phyloP scores from a whole-genome alignment of 805 yeast species.

The Lipomyces starkeyi region DNA sequence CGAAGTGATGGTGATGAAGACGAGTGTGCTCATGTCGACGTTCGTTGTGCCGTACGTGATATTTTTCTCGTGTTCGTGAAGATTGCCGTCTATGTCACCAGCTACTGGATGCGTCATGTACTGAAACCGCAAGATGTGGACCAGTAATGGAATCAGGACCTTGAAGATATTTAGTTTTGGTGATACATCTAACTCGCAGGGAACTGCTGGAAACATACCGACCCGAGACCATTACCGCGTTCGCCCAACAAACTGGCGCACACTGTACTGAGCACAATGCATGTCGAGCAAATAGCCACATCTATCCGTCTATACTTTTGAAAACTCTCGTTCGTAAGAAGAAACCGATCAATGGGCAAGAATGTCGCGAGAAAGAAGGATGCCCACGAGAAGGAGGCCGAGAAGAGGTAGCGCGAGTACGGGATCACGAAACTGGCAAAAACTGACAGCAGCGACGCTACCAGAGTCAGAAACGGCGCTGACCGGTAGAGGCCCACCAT shows the following conservation, averaged over 20 bases:
- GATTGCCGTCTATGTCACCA: neutral
- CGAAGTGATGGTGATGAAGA: slow-evolving; percentile 33
- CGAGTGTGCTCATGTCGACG: slow-evolving; percentile 26
- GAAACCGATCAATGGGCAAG: slow-evolving; percentile 32
- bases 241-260: slow-evolving; percentile 38
- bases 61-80: slow-evolving; percentile 15
- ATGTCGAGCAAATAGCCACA: slow-evolving; percentile 35
- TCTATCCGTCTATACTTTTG: slow-evolving; percentile 36
- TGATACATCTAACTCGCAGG: neutral
- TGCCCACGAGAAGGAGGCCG: slow-evolving; percentile 38
- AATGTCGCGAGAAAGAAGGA: slow-evolving; percentile 30
- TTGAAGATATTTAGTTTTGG: neutral
- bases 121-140: slow-evolving; percentile 36
- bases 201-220: slow-evolving; percentile 19
- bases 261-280: slow-evolving; percentile 34
- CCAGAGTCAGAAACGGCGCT: slow-evolving; percentile 36
- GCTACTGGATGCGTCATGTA: slow-evolving; percentile 28
- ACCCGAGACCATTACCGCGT: slow-evolving; percentile 36
- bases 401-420: slow-evolving; percentile 36
- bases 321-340: slow-evolving; percentile 14
- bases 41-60: slow-evolving; percentile 7
- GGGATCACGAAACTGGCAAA: slow-evolving; percentile 33
- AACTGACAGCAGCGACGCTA: slow-evolving; percentile 36
- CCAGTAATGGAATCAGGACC: slow-evolving; percentile 35
- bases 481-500: slow-evolving; percentile 25